Conservation (phyloP, 1,284 basidiomycete genomes). For the Vanrija sp. region DNA sequence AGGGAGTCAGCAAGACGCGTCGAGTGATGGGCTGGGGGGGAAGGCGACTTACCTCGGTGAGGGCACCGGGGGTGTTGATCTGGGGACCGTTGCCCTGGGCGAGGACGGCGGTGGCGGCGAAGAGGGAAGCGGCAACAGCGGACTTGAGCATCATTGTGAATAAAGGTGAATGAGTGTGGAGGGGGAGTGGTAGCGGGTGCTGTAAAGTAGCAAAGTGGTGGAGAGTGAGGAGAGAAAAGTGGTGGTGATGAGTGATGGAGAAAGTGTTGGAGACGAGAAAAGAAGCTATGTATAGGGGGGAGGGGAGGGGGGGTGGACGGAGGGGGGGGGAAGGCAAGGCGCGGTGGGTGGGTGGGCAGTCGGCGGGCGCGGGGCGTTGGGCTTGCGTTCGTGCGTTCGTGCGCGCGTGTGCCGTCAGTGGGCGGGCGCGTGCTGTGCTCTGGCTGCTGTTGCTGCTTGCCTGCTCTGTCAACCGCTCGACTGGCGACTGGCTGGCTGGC, state of each 20-base stretch:
- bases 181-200: constrained; percentile 6
- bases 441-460: too few species aligned
- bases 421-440: neutral
- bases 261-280: constrained; percentile 3
- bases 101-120: constrained; percentile 23
- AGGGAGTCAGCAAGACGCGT: neutral
- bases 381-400: neutral
- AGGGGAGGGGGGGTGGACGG: neutral
- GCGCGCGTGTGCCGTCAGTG: neutral
- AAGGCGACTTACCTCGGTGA: constrained; percentile 23
- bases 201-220: neutral
- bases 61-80: constrained; percentile 59
- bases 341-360: neutral
- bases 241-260: neutral
- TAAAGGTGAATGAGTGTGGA: constrained; percentile 12
- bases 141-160: constrained; percentile 15
- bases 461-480: too few species aligned
- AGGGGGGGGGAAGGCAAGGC: neutral
- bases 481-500: too few species aligned
- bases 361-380: neutral
- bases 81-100: constrained; percentile 51
- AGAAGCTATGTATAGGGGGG: neutral
- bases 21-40: too few species aligned
- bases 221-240: neutral
- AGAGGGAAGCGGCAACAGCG: constrained; percentile 16